phyloP scores from a whole-genome alignment of 768 basidiomycete species.

The Lentinus brumalis region DNA sequence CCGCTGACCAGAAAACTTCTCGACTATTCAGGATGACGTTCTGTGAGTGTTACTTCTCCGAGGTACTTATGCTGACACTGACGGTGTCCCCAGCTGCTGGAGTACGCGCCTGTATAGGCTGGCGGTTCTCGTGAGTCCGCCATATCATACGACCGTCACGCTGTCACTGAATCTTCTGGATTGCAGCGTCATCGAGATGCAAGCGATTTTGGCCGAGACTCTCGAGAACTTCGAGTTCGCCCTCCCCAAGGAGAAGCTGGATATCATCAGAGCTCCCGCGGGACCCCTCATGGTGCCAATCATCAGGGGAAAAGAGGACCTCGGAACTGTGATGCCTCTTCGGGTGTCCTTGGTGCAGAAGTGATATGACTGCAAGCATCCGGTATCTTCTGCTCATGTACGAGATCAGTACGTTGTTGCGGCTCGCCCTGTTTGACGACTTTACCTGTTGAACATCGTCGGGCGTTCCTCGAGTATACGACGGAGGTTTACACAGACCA shows the following conservation, averaged over 20 bases:
- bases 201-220: constrained; percentile 34
- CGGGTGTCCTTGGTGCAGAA: constrained; percentile 17
- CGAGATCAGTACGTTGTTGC: no score
- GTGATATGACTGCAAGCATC: no score
- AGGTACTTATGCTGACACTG: no score
- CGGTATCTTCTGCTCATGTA: no score
- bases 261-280: constrained; percentile 30
- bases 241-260: constrained; percentile 28
- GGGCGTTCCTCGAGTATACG: no score
- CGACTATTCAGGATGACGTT: constrained; percentile 10
- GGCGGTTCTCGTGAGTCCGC: constrained; percentile 17
- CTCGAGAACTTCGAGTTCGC: constrained; percentile 36
- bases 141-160: neutral
- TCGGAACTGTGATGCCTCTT: constrained; percentile 34
- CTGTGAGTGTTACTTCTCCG: constrained; percentile 1
- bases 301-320: constrained; percentile 28
- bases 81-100: constrained; percentile 8
- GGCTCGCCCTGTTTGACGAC: no score
- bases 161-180: neutral
- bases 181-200: constrained; percentile 31
- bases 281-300: constrained; percentile 33
- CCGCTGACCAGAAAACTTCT: neutral
- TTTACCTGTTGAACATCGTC: no score
- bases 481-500: no score
- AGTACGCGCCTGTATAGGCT: constrained; percentile 19